These are phyloP conservation scores for Paracoccidioides lutzii DNA, from an alignment of 2,329 filamentous ascomycete genomes.

Conservation along the genomic window DNA sequence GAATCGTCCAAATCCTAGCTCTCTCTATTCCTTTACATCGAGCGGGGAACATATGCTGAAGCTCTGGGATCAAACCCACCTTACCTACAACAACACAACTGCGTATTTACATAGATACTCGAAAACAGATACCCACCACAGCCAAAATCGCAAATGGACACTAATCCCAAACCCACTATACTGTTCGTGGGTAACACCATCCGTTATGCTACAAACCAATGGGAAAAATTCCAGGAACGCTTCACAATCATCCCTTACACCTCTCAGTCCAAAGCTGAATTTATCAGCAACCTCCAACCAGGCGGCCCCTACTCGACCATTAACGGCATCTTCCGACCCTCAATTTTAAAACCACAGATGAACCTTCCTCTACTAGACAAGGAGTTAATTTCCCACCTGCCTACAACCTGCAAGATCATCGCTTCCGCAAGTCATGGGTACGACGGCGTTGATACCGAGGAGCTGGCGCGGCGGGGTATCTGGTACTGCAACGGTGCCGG, in stretches of 20 bases:
- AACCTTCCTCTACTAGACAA: slow-evolving; percentile 8
- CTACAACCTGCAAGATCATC: slow-evolving; percentile 8
- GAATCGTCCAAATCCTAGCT: too few relatives aligned
- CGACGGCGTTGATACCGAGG: slow-evolving; percentile 10
- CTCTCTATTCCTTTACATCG: too few relatives aligned
- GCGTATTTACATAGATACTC: neutral
- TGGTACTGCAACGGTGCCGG: slow-evolving; percentile 12
- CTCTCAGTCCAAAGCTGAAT: slow-evolving; percentile 6
- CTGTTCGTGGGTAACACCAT: slow-evolving; percentile 11
- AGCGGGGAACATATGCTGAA: too few relatives aligned
- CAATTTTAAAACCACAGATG: slow-evolving; percentile 2
- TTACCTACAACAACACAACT: too few relatives aligned
- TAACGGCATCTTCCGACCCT: slow-evolving; percentile 10
- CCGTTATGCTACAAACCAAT: slow-evolving; percentile 3
- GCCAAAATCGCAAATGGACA: neutral
- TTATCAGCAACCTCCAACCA: slow-evolving; percentile 5
- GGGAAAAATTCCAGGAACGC: slow-evolving; percentile 7
- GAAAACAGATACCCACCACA: neutral
- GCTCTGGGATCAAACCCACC: too few relatives aligned
- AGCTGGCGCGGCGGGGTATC: slow-evolving; percentile 7
- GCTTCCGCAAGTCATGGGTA: slow-evolving; percentile 11
- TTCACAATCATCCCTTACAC: slow-evolving; percentile 10
- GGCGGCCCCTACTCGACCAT: slow-evolving; percentile 10
- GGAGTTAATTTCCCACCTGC: slow-evolving; percentile 10
- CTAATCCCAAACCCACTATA: slow-evolving; percentile 9